Percentiles rank a stretch among this genome's conserved stretches.
These are phyloP conservation scores for Thelonectria olida DNA, from an alignment of 2,329 filamentous ascomycete genomes.

Conservation along the genomic window DNA sequence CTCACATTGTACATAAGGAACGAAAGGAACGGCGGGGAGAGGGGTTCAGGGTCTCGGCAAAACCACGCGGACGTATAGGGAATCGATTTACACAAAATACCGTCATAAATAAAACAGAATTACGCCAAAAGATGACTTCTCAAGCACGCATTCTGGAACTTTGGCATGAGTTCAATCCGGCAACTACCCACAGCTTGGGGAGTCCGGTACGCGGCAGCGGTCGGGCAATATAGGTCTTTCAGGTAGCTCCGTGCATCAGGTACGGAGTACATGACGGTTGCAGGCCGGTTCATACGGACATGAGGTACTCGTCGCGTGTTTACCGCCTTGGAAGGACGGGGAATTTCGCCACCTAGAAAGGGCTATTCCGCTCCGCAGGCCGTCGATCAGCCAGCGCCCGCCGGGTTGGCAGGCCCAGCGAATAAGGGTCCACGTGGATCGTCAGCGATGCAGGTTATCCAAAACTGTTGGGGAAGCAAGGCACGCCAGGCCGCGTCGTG, in stretches of 20 bases:
- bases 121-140: neutral
- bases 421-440: slow-evolving; percentile 33
- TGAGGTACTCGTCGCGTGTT: too few species aligned
- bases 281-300: too few species aligned
- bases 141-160: neutral
- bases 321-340: too few species aligned
- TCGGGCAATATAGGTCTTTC: too few species aligned
- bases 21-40: neutral
- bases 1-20: slow-evolving; percentile 19
- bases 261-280: too few species aligned
- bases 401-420: slow-evolving; percentile 5
- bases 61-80: slow-evolving; percentile 7
- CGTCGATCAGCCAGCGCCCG: slow-evolving; percentile 14
- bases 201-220: too few species aligned
- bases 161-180: too few species aligned
- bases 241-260: too few species aligned
- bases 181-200: too few species aligned
- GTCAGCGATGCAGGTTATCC: slow-evolving; percentile 21
- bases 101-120: neutral
- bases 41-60: neutral
- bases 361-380: slow-evolving; percentile 12
- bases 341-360: neutral
- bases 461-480: slow-evolving; percentile 19
- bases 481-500: too few species aligned
- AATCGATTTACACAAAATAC: neutral